Percentiles rank a stretch among this genome's conserved stretches.
Evolutionary conservation across 2,329 filamentous ascomycete genomes (phyloP).

Genomic region (Penicillium sp.): DNA sequence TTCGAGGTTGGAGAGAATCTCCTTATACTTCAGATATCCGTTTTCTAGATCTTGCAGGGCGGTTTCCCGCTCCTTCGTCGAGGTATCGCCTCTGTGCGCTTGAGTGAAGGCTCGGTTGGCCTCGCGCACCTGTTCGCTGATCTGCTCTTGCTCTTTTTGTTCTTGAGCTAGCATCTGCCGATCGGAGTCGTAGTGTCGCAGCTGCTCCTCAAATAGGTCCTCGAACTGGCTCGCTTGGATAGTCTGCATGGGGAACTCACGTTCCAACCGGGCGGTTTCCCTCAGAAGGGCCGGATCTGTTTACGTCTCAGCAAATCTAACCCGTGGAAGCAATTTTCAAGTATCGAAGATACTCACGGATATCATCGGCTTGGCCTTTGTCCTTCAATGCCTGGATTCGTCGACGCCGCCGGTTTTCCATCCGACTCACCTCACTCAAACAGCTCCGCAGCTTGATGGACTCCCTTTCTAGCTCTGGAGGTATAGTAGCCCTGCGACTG

Average conservation of each 20-base stretch:
- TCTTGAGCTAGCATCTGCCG: slow-evolving; percentile 70
- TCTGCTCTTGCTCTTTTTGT: slow-evolving; percentile 69
- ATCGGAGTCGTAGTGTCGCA: slow-evolving; percentile 80
- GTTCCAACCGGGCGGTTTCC: slow-evolving; percentile 81
- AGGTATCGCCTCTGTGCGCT: slow-evolving; percentile 66
- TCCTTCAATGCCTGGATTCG: slow-evolving; percentile 77
- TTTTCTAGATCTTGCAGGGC: slow-evolving; percentile 86
- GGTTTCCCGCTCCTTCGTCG: slow-evolving; percentile 73
- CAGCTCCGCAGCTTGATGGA: slow-evolving; percentile 73
- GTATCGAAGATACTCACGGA: slow-evolving; percentile 54
- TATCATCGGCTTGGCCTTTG: slow-evolving; percentile 82
- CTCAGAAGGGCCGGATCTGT: slow-evolving; percentile 71
- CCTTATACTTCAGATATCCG: slow-evolving; percentile 94
- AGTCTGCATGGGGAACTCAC: slow-evolving; percentile 78
- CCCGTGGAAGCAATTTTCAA: background rate
- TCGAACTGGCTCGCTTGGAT: slow-evolving; percentile 91
- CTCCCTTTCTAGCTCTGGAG: slow-evolving; percentile 75
- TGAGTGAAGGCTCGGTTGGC: slow-evolving; percentile 76
- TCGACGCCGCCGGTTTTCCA: slow-evolving; percentile 77
- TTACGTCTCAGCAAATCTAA: background rate
- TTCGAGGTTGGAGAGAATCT: slow-evolving; percentile 88
- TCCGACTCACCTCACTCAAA: slow-evolving; percentile 78
- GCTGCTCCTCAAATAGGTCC: slow-evolving; percentile 77
- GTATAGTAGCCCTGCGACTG: slow-evolving; percentile 74
- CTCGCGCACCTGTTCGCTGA: slow-evolving; percentile 67